These are phyloP conservation scores for Odonthalia washingtoniensis DNA, from an alignment of 31 red algal genomes.

Conservation along the genomic window DNA sequence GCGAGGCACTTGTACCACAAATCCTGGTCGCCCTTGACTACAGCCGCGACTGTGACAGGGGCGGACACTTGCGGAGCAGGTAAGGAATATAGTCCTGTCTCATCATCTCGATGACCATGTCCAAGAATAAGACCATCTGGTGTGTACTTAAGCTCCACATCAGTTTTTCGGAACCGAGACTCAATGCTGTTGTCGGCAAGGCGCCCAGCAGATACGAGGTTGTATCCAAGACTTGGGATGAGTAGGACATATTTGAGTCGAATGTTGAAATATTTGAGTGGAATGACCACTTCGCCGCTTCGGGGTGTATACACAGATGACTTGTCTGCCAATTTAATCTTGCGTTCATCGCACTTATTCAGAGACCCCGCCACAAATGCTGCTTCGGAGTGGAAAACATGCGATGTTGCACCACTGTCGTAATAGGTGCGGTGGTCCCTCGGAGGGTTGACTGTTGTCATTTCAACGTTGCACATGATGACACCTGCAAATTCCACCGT, in stretches of 20 bases:
- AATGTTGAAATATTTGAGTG: not conserved
- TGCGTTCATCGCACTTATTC: not conserved
- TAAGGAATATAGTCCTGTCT: conserved; percentile 3
- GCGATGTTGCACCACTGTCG: not conserved
- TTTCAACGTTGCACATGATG: too few relatives aligned
- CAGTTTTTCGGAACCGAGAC: not conserved
- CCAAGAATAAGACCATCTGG: not conserved
- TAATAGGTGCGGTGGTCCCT: too few relatives aligned
- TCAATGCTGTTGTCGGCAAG: conserved; percentile 31
- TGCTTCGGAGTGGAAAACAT: conserved; percentile 16
- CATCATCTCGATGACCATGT: not conserved
- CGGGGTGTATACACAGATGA: not conserved
- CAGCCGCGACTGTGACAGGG: too few relatives aligned
- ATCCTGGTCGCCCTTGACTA: not conserved
- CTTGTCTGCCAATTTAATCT: not conserved
- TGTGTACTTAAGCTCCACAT: not conserved
- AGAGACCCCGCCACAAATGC: not conserved
- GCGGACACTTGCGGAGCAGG: too few relatives aligned
- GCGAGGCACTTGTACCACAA: conserved; percentile 38
- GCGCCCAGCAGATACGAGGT: conserved; percentile 16
- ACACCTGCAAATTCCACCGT: too few relatives aligned
- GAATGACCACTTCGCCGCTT: not conserved
- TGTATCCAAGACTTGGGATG: conserved; percentile 14
- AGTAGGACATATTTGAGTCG: not conserved
- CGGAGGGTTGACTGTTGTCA: too few relatives aligned